phyloP scores from a whole-genome alignment of 2,329 filamentous ascomycete genomes.

The Teratosphaeriaceae sp. region DNA sequence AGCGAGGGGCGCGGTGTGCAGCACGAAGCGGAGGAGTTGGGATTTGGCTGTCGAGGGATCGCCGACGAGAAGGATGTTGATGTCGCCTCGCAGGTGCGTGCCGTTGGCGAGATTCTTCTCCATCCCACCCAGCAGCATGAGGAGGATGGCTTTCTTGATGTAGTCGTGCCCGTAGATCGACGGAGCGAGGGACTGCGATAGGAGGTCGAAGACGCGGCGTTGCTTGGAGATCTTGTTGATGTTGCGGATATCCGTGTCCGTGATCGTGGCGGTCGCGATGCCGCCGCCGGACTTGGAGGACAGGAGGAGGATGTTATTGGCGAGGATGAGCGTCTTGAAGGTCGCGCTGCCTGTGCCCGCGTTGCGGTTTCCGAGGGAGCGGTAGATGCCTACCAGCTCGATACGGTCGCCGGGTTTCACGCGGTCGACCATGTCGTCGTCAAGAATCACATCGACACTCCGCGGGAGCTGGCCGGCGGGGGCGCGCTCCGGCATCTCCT shows the following conservation, averaged over 20 bases:
- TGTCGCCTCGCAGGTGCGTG: constrained; percentile 94
- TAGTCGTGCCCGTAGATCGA: constrained; percentile 97
- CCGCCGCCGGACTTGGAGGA: constrained; percentile 95
- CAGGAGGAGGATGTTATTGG: constrained; percentile 89
- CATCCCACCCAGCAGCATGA: constrained; percentile 92
- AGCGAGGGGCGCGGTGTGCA: constrained; percentile 92
- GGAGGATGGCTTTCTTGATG: constrained; percentile 93
- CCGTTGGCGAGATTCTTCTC: constrained; percentile 99
- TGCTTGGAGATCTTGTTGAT: constrained; percentile 98
- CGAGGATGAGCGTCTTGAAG: constrained; percentile 89
- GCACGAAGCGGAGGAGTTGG: constrained; percentile 91
- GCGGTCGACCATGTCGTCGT: constrained; percentile 91
- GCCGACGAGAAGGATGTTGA: constrained; percentile 98
- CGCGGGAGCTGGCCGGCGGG: constrained; percentile 92
- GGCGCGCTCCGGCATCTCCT: constrained; percentile 97
- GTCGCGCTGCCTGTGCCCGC: constrained; percentile 83
- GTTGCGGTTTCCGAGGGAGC: constrained; percentile 91
- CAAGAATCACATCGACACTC: constrained; percentile 91
- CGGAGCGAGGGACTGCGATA: constrained; percentile 89
- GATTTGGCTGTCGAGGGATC: constrained; percentile 98
- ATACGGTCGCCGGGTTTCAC: constrained; percentile 95
- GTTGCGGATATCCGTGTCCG: constrained; percentile 94
- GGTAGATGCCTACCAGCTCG: constrained; percentile 92
- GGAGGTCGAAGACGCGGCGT: constrained; percentile 82
- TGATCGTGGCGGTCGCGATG: constrained; percentile 84